A percentile compares a stretch with the other conserved stretches of the same genome.
phyloP scores from a whole-genome alignment of 139 green algal genomes.

The Yamagishiella unicocca region DNA sequence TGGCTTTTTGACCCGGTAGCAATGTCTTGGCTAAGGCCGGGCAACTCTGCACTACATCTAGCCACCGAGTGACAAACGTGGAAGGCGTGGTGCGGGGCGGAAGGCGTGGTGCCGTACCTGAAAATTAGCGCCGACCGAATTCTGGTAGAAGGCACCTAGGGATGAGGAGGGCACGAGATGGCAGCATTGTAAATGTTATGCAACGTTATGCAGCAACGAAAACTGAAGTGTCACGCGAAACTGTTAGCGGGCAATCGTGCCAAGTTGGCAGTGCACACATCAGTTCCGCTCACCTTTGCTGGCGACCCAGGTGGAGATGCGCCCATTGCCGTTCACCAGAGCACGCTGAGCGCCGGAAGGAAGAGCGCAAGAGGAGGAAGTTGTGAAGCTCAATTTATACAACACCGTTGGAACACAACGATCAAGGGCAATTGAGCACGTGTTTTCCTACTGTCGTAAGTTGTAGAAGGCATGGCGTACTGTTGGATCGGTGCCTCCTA shows the following conservation, averaged over 20 bases:
- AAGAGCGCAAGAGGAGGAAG: no score
- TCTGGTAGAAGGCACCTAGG: conserved; percentile 24
- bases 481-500: no score
- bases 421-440: no score
- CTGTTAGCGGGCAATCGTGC: neutral
- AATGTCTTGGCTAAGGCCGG: neutral
- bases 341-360: no score
- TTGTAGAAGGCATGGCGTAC: no score
- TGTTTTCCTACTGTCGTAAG: no score
- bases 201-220: neutral
- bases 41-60: neutral
- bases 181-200: neutral
- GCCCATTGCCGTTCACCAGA: no score
- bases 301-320: conserved; percentile 4
- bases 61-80: neutral
- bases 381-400: no score
- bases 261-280: neutral
- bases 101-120: neutral
- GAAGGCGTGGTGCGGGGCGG: neutral
- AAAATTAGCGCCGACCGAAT: neutral
- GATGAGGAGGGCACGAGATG: neutral
- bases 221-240: neutral
- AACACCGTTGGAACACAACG: no score
- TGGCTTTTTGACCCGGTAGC: neutral
- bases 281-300: neutral